Conservation (phyloP, 192 early-diverging fungal genomes). For the Coemansia interrupta region DNA sequence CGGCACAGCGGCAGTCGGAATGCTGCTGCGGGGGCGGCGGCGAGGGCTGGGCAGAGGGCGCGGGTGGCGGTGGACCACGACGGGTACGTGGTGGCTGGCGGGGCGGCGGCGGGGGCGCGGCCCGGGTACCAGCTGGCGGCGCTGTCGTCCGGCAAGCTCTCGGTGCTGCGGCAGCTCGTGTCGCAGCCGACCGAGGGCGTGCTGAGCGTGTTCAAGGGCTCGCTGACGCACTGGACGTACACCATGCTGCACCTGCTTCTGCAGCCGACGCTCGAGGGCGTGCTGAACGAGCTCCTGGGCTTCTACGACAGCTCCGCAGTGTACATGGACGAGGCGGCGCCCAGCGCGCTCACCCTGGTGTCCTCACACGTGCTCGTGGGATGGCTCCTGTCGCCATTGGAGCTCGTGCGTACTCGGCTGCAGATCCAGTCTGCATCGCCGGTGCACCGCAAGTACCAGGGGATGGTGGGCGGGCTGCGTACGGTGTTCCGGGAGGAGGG, state of each 20-base stretch:
- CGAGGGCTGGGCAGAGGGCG: slow-evolving; percentile 11
- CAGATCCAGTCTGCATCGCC: slow-evolving; percentile 80
- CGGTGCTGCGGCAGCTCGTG: slow-evolving; percentile 54
- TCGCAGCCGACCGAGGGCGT: slow-evolving; percentile 66
- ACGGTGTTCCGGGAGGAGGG: slow-evolving; percentile 80
- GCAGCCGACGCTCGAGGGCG: slow-evolving; percentile 83
- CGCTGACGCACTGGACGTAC: slow-evolving; percentile 75
- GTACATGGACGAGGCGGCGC: slow-evolving; percentile 59
- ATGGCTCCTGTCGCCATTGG: slow-evolving; percentile 81
- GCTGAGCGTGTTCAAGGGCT: slow-evolving; percentile 59
- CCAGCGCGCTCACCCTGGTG: slow-evolving; percentile 65
- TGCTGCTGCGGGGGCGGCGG: too few species aligned
- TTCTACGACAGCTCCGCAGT: slow-evolving; percentile 74
- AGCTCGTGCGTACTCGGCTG: slow-evolving; percentile 83
- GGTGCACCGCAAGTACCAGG: slow-evolving; percentile 74
- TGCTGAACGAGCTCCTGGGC: slow-evolving; percentile 84
- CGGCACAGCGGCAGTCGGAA: slow-evolving; percentile 27
- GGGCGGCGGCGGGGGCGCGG: slow-evolving; percentile 41
- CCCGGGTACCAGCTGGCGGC: slow-evolving; percentile 64
- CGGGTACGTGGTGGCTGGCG: slow-evolving; percentile 60
- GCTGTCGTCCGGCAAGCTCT: slow-evolving; percentile 58
- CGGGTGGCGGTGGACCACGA: slow-evolving; percentile 45
- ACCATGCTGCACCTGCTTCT: slow-evolving; percentile 68
- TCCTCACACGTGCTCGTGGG: slow-evolving; percentile 73
- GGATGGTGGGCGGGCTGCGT: slow-evolving; percentile 69